These are phyloP conservation scores for Melocanna baccifera DNA, from an alignment of 176 grass and related monocot genomes.

Conservation along the genomic window DNA sequence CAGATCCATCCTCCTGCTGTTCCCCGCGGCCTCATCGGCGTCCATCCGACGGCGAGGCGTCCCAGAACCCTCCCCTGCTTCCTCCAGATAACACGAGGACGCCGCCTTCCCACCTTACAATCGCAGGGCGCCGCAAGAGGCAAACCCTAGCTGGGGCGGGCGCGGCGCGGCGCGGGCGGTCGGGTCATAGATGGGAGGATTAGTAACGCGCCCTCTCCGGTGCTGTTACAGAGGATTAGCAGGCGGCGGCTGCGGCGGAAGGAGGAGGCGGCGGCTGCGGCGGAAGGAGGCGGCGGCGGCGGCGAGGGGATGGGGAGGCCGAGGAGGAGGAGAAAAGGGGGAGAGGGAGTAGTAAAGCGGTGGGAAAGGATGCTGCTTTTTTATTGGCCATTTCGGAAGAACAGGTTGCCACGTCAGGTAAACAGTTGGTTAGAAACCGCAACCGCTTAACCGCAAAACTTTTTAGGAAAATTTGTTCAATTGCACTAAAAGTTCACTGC, in stretches of 20 bases:
- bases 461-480: too few species aligned
- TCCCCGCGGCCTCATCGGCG: conserved; percentile 53
- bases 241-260: neutral
- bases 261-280: neutral
- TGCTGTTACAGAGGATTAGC: neutral
- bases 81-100: neutral
- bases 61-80: neutral
- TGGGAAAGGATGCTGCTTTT: neutral
- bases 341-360: neutral
- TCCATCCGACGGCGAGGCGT: conserved; percentile 43
- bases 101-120: conserved; percentile 16
- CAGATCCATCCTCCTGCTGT: conserved; percentile 88
- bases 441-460: neutral
- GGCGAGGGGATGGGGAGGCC: neutral
- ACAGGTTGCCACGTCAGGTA: neutral
- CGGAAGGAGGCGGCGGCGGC: too few species aligned
- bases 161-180: neutral
- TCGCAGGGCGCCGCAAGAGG: conserved; percentile 6
- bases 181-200: neutral
- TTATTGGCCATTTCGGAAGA: neutral
- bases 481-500: too few species aligned
- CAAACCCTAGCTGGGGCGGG: conserved; percentile 39
- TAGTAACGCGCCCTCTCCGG: neutral
- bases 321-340: neutral
- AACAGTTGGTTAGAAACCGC: conserved; percentile 15